Evolutionary conservation across 2,329 filamentous ascomycete genomes (phyloP), one percentile per base, ranked within the genome.

Genomic region (Pestalotiopsis sp.): DNA sequence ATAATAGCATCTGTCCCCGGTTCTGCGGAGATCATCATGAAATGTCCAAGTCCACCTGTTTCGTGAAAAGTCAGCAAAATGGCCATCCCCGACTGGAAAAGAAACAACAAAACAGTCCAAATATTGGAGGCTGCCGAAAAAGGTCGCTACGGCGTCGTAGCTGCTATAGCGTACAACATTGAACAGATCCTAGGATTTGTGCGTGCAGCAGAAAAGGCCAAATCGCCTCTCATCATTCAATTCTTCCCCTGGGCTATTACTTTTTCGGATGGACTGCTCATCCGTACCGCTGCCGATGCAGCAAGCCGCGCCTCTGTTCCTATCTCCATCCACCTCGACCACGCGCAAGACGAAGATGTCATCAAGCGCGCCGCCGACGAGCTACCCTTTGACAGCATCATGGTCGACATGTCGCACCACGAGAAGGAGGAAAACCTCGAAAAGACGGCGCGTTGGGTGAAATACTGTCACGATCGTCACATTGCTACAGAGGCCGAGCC

Each of bases 331-430:
- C 90, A 92, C 78, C 85, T 92, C 74, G 90, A 92, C 80, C 90
- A 92, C 77, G 89, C 89, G 4, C 90, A 91, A 74, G 85, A 84
- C 5, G 86, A 87, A 36, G 85, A 85, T 67, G 84, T 89, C 57
- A 89, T 92, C 70, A 84, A 84, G 4, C 80, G 80, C 0, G 89
- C 89, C 0, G 88, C 88, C 0, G 83, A 86, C 69, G 80, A 83
- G 1, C 81, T 89, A 41, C 84, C 83, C 0, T 93, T 93, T 72
- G 91, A 93, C 77, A 86, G 84, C 65, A 92, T 93, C 76, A 93
- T 93, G 91, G 88, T 93, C 0, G 92, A 93, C 78, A 93, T 93
- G 91, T 89, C 85, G 68, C 91, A 93, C 77, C 91, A 91, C 76
- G 90, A 91, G 74, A 90, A 90, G 73, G 90, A 86, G 67, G 90